Evolutionary conservation across 495 filamentous ascomycete species (phyloP).

Genomic region (Aspergillus mulundensis): DNA sequence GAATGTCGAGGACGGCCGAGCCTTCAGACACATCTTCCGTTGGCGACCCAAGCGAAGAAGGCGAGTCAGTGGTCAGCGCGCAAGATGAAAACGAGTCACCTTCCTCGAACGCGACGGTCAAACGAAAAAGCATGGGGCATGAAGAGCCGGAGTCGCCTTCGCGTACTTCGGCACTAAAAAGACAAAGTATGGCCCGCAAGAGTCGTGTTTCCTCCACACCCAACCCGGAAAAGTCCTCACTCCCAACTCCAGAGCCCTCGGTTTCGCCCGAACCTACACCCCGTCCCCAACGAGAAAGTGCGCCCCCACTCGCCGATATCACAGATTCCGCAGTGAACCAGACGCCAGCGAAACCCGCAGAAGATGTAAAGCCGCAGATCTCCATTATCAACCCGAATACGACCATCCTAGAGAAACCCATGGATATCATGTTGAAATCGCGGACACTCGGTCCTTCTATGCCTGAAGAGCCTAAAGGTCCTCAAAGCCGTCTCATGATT

Average conservation of each 20-base stretch:
- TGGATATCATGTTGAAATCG: slow-evolving; percentile 92
- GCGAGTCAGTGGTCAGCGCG: slow-evolving; percentile 46
- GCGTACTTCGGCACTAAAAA: slow-evolving; percentile 60
- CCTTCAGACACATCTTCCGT: slow-evolving; percentile 31
- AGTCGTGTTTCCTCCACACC: slow-evolving; percentile 45
- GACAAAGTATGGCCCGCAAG: slow-evolving; percentile 62
- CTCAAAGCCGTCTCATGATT: slow-evolving; percentile 84
- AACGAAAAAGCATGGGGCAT: slow-evolving; percentile 60
- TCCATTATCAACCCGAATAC: slow-evolving; percentile 69
- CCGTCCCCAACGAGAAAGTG: slow-evolving; percentile 48
- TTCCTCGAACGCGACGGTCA: slow-evolving; percentile 56
- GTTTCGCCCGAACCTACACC: slow-evolving; percentile 48
- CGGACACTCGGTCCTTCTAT: slow-evolving; percentile 63
- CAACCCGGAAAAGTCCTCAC: slow-evolving; percentile 43
- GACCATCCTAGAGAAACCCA: slow-evolving; percentile 77
- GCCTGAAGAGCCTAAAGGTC: slow-evolving; percentile 63
- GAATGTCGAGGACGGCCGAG: slow-evolving; percentile 28
- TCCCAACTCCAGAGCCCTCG: slow-evolving; percentile 58
- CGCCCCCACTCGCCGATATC: slow-evolving; percentile 70
- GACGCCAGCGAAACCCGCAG: slow-evolving; percentile 36
- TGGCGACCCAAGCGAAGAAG: slow-evolving; percentile 31
- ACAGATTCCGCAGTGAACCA: slow-evolving; percentile 68
- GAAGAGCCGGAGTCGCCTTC: slow-evolving; percentile 57
- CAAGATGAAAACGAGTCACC: slow-evolving; percentile 56
- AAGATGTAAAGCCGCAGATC: slow-evolving; percentile 43